A percentile compares a stretch with the other conserved stretches of the same genome.
Evolutionary conservation across 192 early-diverging fungal species (phyloP).

Genomic region (Coemansia sp.): DNA sequence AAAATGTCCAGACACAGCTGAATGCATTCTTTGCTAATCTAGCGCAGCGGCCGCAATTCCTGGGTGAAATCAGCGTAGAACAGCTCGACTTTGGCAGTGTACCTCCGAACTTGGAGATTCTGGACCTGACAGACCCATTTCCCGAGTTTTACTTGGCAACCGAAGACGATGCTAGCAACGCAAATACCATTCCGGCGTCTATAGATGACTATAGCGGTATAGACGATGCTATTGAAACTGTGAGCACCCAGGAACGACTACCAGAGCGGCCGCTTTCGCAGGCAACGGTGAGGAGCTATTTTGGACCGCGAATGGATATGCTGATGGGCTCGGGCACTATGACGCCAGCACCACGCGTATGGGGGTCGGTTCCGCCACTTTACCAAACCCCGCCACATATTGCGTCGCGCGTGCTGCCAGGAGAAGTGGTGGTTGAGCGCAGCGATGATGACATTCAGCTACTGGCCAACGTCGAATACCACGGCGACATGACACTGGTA

Average conservation of each 20-base stretch:
- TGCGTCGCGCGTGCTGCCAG: constrained; percentile 2
- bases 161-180: constrained; percentile 29
- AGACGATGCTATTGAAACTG: constrained; percentile 10
- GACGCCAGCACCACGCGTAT: constrained; percentile 22
- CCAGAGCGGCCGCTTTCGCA: constrained; percentile 24
- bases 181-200: no score
- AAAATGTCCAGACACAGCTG: constrained; percentile 63
- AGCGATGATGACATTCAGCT: constrained; percentile 66
- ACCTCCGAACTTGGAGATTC: constrained; percentile 68
- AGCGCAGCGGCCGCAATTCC: constrained; percentile 61
- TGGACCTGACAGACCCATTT: constrained; percentile 71
- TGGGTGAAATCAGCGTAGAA: constrained; percentile 68
- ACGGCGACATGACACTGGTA: constrained; percentile 71
- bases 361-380: not conserved
- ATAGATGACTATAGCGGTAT: constrained; percentile 8
- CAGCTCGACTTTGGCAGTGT: constrained; percentile 67
- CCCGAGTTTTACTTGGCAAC: constrained; percentile 72
- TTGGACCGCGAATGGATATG: constrained; percentile 12
- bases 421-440: constrained; percentile 14
- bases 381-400: constrained; percentile 5
- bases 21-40: constrained; percentile 62
- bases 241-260: no score
- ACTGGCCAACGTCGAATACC: constrained; percentile 60
- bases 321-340: constrained; percentile 13
- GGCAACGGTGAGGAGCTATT: constrained; percentile 16